phyloP scores from a whole-genome alignment of 2,329 filamentous ascomycete genomes.

The Orbilia blumenaviensis region DNA sequence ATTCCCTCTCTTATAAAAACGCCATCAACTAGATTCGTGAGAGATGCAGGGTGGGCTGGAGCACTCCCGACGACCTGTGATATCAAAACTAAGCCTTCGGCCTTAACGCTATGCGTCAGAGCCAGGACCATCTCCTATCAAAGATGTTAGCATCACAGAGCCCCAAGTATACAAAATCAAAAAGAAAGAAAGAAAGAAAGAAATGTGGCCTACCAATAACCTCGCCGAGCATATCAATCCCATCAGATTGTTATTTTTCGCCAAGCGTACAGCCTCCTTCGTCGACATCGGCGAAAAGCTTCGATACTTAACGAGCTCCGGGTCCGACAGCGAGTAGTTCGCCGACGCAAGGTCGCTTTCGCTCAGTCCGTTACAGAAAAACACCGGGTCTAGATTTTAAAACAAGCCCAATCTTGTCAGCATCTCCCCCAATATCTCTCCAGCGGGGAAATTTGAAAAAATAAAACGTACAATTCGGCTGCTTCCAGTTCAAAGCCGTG shows the following conservation, averaged over 20 bases:
- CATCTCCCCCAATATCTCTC: background rate
- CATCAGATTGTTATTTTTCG: slow-evolving; percentile 98
- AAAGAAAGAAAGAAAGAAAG: background rate
- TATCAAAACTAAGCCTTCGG: slow-evolving; percentile 89
- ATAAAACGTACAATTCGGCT: slow-evolving; percentile 79
- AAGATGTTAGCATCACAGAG: slow-evolving; percentile 42
- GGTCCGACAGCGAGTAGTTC: slow-evolving; percentile 66
- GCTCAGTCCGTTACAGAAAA: slow-evolving; percentile 92
- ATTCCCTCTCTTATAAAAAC: slow-evolving; percentile 86
- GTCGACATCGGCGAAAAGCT: slow-evolving; percentile 72
- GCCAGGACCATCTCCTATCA: slow-evolving; percentile 87
- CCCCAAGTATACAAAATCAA: background rate
- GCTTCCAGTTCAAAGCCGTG: slow-evolving; percentile 97
- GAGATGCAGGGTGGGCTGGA: slow-evolving; percentile 65
- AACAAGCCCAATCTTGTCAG: no score
- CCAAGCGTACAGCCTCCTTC: slow-evolving; percentile 92
- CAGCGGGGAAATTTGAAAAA: background rate
- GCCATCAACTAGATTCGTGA: slow-evolving; percentile 72
- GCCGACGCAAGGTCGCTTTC: slow-evolving; percentile 61
- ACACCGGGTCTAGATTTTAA: slow-evolving; percentile 84
- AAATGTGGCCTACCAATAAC: slow-evolving; percentile 72
- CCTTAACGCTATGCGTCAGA: slow-evolving; percentile 91
- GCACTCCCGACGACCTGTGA: slow-evolving; percentile 69
- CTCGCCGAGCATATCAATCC: slow-evolving; percentile 89
- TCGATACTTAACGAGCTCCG: slow-evolving; percentile 69